Evolutionary conservation across 495 filamentous ascomycete genomes (phyloP).

Genomic region (Talaromyces liani): DNA sequence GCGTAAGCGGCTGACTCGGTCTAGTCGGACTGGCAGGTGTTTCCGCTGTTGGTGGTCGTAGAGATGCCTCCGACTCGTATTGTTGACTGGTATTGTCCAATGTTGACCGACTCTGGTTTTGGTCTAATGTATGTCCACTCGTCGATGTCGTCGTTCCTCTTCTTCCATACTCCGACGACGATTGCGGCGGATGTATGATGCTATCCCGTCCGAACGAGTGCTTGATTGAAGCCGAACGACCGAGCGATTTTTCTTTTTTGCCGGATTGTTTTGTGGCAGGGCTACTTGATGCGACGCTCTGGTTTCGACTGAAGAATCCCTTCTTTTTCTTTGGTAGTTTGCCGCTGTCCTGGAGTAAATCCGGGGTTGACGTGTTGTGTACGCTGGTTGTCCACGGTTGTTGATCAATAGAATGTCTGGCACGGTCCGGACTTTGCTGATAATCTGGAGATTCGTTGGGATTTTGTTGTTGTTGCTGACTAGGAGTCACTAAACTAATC

Average conservation of each 20-base stretch:
- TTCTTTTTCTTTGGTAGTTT: slow-evolving; percentile 10
- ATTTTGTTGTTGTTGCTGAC: slow-evolving; percentile 15
- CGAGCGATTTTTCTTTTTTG: slow-evolving; percentile 4
- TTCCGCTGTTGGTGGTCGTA: slow-evolving; percentile 27
- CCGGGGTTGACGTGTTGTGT: slow-evolving; percentile 11
- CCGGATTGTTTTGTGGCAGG: neutral
- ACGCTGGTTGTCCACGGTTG: slow-evolving; percentile 25
- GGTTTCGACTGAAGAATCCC: slow-evolving; percentile 8
- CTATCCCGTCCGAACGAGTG: neutral
- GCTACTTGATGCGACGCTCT: neutral
- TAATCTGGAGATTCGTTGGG: slow-evolving; percentile 13
- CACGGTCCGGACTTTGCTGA: slow-evolving; percentile 17
- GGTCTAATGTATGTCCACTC: neutral
- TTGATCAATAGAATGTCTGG: slow-evolving; percentile 25
- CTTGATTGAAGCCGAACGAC: slow-evolving; percentile 5
- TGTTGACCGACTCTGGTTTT: neutral
- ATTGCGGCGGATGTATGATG: neutral
- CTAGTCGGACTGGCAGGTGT: slow-evolving; percentile 8
- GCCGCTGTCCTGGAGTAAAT: slow-evolving; percentile 13
- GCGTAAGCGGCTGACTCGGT: neutral
- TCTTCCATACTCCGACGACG: neutral
- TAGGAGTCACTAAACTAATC: slow-evolving; percentile 14
- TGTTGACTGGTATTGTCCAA: neutral
- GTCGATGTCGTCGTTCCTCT: neutral
- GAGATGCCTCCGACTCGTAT: slow-evolving; percentile 13